Percentiles rank a stretch among this genome's conserved stretches.
Conservation (phyloP, 305 asterid species). For the Solanum hybrid region DNA sequence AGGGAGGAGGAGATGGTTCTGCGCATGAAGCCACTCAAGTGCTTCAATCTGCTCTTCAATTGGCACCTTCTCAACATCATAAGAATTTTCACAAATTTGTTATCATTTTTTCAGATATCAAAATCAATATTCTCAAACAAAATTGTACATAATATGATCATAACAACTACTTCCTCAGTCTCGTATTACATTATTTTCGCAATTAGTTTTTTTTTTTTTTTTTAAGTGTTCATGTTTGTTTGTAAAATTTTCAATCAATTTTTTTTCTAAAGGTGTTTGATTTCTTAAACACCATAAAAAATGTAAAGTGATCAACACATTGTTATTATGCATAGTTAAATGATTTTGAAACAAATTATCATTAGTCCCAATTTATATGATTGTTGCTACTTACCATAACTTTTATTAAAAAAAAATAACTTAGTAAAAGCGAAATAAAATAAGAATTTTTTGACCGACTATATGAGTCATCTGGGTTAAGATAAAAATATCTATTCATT, state of each 20-base stretch:
- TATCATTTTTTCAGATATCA: not conserved
- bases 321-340: not conserved
- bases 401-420: not conserved
- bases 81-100: not conserved
- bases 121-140: not conserved
- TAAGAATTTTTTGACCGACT: no score
- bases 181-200: not conserved
- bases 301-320: not conserved
- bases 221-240: fast-evolving
- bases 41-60: constrained; percentile 58
- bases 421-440: no score
- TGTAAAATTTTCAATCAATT: no score
- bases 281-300: not conserved
- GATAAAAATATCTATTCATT: no score
- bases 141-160: not conserved
- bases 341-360: not conserved
- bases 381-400: no score
- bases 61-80: constrained; percentile 45
- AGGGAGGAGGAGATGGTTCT: constrained; percentile 43
- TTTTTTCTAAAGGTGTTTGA: not conserved
- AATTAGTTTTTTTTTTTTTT: no score
- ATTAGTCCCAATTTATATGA: not conserved
- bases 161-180: not conserved
- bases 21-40: constrained; percentile 80
- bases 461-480: not conserved